Evolutionary conservation across 2,329 filamentous ascomycete species (phyloP).

Genomic region (Microthyrium microscopicum): DNA sequence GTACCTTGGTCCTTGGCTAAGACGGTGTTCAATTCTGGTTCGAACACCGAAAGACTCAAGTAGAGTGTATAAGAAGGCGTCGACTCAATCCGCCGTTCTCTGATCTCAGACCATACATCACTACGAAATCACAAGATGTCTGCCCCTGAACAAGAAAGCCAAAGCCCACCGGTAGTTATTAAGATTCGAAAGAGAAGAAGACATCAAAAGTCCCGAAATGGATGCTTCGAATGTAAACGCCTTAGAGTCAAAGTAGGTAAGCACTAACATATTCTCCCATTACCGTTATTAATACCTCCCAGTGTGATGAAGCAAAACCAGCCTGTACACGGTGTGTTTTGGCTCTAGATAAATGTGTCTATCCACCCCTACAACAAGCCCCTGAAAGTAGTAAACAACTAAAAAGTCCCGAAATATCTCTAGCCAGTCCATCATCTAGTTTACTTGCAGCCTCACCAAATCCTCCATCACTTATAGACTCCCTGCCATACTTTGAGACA

Average conservation of each 20-base stretch:
- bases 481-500: not conserved
- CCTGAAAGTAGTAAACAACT: not conserved
- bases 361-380: constrained; percentile 2
- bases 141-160: too few relatives aligned
- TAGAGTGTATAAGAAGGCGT: too few relatives aligned
- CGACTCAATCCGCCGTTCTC: too few relatives aligned
- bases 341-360: constrained; percentile 7
- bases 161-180: not conserved
- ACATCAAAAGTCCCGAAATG: constrained; percentile 9
- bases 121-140: too few relatives aligned
- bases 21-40: too few relatives aligned
- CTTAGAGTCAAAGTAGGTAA: constrained; percentile 9
- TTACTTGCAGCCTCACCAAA: not conserved
- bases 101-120: too few relatives aligned
- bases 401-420: not conserved
- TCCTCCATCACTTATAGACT: too few relatives aligned
- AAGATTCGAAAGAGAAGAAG: constrained; percentile 1
- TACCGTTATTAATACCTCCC: not conserved
- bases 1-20: too few relatives aligned
- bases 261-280: not conserved
- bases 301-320: constrained; percentile 10
- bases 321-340: constrained; percentile 8
- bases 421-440: not conserved
- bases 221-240: constrained; percentile 9
- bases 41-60: too few relatives aligned